Base-by-base conservation (phyloP, 495 filamentous ascomycete species). In the Astrothelium macrocarpum region DNA sequence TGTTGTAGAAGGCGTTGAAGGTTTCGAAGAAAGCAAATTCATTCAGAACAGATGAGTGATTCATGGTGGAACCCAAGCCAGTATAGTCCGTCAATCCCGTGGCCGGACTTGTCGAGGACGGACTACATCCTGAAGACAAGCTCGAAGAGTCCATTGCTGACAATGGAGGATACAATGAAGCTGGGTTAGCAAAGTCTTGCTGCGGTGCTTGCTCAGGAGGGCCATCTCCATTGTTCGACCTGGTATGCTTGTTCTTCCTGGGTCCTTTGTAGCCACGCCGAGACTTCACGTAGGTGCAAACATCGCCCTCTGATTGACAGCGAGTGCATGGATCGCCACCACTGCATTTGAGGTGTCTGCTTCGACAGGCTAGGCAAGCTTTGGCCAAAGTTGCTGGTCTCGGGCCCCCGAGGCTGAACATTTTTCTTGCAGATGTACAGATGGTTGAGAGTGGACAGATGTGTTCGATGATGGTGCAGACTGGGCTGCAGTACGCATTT, bases 1-100 rank as follows among this genome's bases (percentile, higher is more conserved):
- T 81, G 49, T 77, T 72, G 71, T 83, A 87, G 68, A 82, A 87
- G 11, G 82, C 71, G 59, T 80, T 77, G 31, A 80, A 39, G 11
- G 68, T 42, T 32, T 43, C 42, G 11, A 53, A 62, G 7, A 60
- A 20, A 45, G 32, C 45, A 2, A 53, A 39, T 11, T 62, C 53
- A 26, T 42, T 28, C 7, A 36, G 42, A 32, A 0, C 60, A 18
- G 2, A 3, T 25, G 29, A 46, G 3, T 16, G n/a, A 20, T 43
- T 34, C 16, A 14, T 23, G 11, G 26, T 28, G 18, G 11, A 18
- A 11, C n/a, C 32, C 14, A 12, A 11, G 49, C 11, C 53, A 20
- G 25, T 32, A 45, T 4, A 26, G 16, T 7, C 7, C 45, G 34
- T 12, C 23, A 29, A 4, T 60, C 20, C 1, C 12, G 59, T 14